Evolutionary conservation across 371 early-diverging fungal species (phyloP).

Genomic region (Apophysomyces sp.): DNA sequence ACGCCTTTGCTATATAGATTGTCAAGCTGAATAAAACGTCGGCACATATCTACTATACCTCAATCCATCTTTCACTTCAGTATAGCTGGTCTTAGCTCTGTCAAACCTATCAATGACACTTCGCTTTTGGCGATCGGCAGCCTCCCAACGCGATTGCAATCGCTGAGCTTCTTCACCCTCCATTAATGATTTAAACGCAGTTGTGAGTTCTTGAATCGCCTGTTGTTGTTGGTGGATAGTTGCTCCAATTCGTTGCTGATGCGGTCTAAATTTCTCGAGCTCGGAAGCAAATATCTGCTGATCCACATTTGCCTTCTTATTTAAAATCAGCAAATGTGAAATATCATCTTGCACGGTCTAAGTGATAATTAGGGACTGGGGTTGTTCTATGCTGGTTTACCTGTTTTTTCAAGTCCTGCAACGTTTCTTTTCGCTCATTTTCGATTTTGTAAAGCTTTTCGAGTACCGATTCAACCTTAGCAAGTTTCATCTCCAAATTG

Average conservation of each 20-base stretch:
- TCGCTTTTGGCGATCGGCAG: constrained; percentile 61
- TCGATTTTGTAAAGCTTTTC: constrained; percentile 78
- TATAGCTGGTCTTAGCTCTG: constrained; percentile 58
- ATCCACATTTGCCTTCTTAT: constrained; percentile 79
- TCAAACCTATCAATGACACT: constrained; percentile 56
- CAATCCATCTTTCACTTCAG: constrained; percentile 68
- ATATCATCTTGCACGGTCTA: constrained; percentile 90
- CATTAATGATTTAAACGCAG: constrained; percentile 75
- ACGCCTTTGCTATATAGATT: constrained; percentile 56
- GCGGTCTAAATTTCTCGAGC: constrained; percentile 85
- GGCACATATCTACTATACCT: constrained; percentile 18
- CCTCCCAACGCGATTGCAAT: constrained; percentile 68
- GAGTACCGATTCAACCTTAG: constrained; percentile 68
- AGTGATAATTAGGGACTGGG: no score
- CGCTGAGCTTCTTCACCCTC: constrained; percentile 69
- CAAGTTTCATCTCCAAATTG: constrained; percentile 46
- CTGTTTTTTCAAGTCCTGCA: constrained; percentile 83
- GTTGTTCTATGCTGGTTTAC: constrained; percentile 30
- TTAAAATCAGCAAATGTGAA: constrained; percentile 75
- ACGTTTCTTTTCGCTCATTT: constrained; percentile 71
- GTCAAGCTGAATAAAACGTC: neutral
- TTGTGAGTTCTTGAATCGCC: constrained; percentile 73
- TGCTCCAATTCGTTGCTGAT: constrained; percentile 71
- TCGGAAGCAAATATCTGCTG: constrained; percentile 87
- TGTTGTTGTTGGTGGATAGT: constrained; percentile 78